Evolutionary conservation across 2,329 filamentous ascomycete species (phyloP).

Genomic region (Ploettnerulaceae sp.): DNA sequence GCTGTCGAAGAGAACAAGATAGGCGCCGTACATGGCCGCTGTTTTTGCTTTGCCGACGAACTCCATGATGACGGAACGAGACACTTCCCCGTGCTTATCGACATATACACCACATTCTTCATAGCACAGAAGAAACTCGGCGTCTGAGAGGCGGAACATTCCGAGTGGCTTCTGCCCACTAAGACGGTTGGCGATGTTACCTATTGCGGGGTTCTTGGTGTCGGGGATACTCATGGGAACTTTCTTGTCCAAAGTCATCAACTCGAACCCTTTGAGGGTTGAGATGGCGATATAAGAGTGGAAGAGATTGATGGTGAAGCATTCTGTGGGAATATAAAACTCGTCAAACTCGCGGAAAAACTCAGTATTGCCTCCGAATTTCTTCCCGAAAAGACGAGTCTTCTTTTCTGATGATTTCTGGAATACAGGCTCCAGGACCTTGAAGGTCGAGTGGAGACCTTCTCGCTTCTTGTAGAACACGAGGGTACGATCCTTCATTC

Average conservation of each 20-base stretch:
- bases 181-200: slow-evolving; percentile 80
- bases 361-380: slow-evolving; percentile 71
- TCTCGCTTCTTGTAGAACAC: slow-evolving; percentile 98
- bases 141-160: slow-evolving; percentile 92
- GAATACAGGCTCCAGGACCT: slow-evolving; percentile 90
- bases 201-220: slow-evolving; percentile 70
- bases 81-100: slow-evolving; percentile 96
- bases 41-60: slow-evolving; percentile 90
- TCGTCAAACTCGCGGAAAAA: slow-evolving; percentile 98
- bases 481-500: slow-evolving; percentile 93
- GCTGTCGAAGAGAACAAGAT: slow-evolving; percentile 87
- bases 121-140: slow-evolving; percentile 90
- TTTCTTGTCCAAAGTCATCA: slow-evolving; percentile 96
- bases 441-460: slow-evolving; percentile 88
- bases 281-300: slow-evolving; percentile 89
- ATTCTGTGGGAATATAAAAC: slow-evolving; percentile 96
- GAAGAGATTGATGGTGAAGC: slow-evolving; percentile 93
- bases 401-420: slow-evolving; percentile 88
- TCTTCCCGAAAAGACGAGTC: slow-evolving; percentile 55
- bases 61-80: slow-evolving; percentile 92
- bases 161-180: slow-evolving; percentile 79
- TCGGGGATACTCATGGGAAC: slow-evolving; percentile 91
- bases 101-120: slow-evolving; percentile 96
- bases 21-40: slow-evolving; percentile 86
- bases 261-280: slow-evolving; percentile 88